These are phyloP conservation scores for Retiboletus flavoniger DNA, from an alignment of 1,284 basidiomycete genomes.

Conservation along the genomic window DNA sequence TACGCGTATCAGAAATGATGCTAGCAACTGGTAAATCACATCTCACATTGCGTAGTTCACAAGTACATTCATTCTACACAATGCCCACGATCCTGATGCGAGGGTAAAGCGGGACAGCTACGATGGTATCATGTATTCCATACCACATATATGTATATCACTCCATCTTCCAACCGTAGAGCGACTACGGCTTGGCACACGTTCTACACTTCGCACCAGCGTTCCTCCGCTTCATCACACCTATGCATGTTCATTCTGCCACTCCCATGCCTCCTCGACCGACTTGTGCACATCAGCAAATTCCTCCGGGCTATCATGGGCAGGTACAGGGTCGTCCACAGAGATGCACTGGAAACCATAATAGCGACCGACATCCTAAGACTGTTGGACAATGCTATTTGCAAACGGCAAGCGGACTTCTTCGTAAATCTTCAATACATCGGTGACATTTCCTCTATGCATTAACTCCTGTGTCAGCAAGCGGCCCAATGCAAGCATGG, in stretches of 20 bases:
- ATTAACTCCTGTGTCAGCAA: conserved; percentile 30
- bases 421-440: conserved; percentile 33
- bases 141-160: too few relatives aligned
- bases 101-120: too few relatives aligned
- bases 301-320: conserved; percentile 1
- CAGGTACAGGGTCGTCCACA: not conserved
- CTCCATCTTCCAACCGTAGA: not conserved
- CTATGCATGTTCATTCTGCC: conserved; percentile 13
- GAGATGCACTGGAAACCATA: conserved; percentile 1
- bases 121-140: too few relatives aligned
- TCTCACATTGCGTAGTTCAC: too few relatives aligned
- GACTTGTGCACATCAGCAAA: conserved; percentile 9
- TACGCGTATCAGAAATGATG: too few relatives aligned
- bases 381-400: conserved; percentile 8
- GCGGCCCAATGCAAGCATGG: conserved; percentile 37
- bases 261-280: conserved; percentile 21
- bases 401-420: conserved; percentile 31
- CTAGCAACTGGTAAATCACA: too few relatives aligned
- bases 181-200: not conserved
- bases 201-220: conserved; percentile 9
- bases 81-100: too few relatives aligned
- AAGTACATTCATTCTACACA: too few relatives aligned
- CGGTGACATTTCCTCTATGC: conserved; percentile 17
- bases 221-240: conserved; percentile 15
- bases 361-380: not conserved